Percentiles rank a stretch among this genome's conserved stretches.
Evolutionary conservation across 2,329 filamentous ascomycete species (phyloP).

Genomic region (Aspergillus sp.): DNA sequence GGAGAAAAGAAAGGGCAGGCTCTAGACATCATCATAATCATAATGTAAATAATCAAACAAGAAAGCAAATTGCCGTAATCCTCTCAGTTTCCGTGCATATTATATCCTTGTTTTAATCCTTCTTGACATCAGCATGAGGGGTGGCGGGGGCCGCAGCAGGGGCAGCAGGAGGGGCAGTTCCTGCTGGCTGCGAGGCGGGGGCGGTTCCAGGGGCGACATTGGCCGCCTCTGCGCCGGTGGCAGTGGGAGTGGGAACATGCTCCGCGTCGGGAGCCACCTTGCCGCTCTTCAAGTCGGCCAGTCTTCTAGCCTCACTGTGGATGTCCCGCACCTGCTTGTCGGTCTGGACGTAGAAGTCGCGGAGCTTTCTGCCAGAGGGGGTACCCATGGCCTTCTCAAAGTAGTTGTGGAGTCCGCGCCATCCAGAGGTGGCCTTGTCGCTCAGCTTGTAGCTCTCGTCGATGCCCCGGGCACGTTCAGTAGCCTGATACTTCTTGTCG

Average conservation of each 20-base stretch:
- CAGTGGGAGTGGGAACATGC: conserved; percentile 23
- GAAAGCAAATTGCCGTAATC: background rate
- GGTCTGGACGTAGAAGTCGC: conserved; percentile 78
- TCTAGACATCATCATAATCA: background rate
- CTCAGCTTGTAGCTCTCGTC: conserved; percentile 82
- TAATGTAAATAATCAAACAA: background rate
- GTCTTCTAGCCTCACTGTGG: conserved; percentile 79
- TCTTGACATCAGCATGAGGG: too few relatives aligned
- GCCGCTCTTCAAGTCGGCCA: conserved; percentile 77
- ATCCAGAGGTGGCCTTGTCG: conserved; percentile 63
- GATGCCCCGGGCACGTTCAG: conserved; percentile 76
- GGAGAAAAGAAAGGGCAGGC: too few relatives aligned
- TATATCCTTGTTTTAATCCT: too few relatives aligned
- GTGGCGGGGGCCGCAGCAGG: conserved; percentile 2
- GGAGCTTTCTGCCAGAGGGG: conserved; percentile 81
- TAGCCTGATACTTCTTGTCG: conserved; percentile 81
- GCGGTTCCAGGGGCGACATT: conserved; percentile 14
- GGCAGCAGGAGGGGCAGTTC: conserved; percentile 9
- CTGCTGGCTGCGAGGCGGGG: conserved; percentile 18
- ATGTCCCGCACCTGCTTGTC: conserved; percentile 91
- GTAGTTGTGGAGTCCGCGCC: conserved; percentile 73
- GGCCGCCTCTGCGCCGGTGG: conserved; percentile 10
- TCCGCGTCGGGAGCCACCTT: conserved; percentile 38
- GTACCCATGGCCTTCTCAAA: conserved; percentile 90
- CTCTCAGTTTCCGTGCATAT: too few relatives aligned